Conservation (phyloP, 225 moss, liverwort and hornwort genomes). For the Neckera pumila region DNA sequence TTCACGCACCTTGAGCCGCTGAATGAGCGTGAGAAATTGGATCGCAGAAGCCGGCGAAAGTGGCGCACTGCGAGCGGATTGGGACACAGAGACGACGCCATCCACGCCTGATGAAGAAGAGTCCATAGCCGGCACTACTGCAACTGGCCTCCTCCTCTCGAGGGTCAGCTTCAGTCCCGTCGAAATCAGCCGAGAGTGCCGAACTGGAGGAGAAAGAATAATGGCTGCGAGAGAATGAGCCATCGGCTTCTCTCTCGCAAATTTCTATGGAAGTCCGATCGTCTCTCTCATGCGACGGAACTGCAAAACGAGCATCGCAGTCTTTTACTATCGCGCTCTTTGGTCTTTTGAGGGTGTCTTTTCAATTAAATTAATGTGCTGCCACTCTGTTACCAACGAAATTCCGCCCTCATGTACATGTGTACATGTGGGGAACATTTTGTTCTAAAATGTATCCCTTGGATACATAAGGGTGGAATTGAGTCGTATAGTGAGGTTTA, state of each 20-base stretch:
- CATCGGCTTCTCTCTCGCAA: neutral
- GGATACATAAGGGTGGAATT: neutral
- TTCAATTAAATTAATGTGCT: neutral
- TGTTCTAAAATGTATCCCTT: neutral
- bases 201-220: neutral
- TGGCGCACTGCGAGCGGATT: neutral
- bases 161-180: neutral
- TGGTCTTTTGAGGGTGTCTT: neutral
- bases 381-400: neutral
- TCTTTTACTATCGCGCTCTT: neutral
- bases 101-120: neutral
- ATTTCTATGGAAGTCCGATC: neutral
- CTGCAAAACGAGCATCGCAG: neutral
- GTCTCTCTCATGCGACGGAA: neutral
- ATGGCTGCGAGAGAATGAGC: neutral
- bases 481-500: neutral
- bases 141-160: neutral
- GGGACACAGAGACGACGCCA: neutral
- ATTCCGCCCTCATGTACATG: no score
- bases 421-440: neutral
- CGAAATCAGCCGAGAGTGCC: neutral
- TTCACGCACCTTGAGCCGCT: constrained; percentile 51
- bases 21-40: constrained; percentile 83
- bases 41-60: constrained; percentile 59
- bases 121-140: constrained; percentile 12